phyloP scores from a whole-genome alignment of 352 stramenopile species.

The Ophiocytium majus region DNA sequence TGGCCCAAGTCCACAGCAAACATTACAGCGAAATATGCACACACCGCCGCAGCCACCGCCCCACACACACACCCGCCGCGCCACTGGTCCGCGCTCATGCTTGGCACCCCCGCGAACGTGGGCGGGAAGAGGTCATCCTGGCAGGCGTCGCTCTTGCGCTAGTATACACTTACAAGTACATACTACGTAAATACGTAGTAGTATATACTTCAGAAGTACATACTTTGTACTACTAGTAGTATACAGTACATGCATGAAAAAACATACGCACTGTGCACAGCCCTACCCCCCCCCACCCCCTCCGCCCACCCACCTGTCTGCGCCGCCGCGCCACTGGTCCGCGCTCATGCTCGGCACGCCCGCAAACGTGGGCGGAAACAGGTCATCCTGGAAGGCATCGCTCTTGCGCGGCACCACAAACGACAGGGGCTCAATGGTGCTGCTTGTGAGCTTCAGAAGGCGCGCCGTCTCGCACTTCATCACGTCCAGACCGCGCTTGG shows the following conservation, averaged over 20 bases:
- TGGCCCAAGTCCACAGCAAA: no score
- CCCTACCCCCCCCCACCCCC: no score
- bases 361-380: conserved; percentile 95
- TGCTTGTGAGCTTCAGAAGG: conserved; percentile 80
- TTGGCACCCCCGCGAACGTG: conserved; percentile 84
- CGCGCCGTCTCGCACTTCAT: conserved; percentile 95
- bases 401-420: conserved; percentile 96
- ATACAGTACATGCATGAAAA: background rate
- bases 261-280: conserved; percentile 3
- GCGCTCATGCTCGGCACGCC: conserved; percentile 86
- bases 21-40: no score
- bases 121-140: conserved; percentile 99
- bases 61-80: conserved; percentile 69
- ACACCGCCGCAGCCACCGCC: no score
- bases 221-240: no score
- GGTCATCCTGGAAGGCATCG: conserved; percentile 98
- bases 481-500: conserved; percentile 96
- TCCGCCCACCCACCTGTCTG: conserved; percentile 88
- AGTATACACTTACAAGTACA: background rate
- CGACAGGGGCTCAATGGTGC: conserved; percentile 86
- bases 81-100: conserved; percentile 93
- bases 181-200: background rate
- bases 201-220: no score
- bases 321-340: conserved; percentile 90
- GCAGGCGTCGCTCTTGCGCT: conserved; percentile 96